Base-by-base conservation (phyloP, 495 filamentous ascomycete species). In the Neurospora cerealis region DNA sequence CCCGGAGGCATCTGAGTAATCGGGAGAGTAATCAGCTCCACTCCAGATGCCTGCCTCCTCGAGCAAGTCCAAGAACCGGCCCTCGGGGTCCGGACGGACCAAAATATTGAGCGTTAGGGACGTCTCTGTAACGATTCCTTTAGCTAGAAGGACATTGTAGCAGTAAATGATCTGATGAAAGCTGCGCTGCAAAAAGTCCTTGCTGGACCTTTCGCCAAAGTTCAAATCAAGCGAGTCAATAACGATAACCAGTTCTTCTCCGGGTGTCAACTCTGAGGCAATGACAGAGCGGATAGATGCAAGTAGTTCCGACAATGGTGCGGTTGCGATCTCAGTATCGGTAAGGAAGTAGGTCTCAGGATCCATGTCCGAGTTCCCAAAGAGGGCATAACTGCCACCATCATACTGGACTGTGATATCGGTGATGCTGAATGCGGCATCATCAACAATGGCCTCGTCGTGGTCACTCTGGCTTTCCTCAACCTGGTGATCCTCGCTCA, bases 301-400 rank as follows among this genome's bases (percentile, higher is more conserved):
- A 70, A 97, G 85, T 28, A 97, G 83, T 40, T 87, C 84, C 32
- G 81, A 79, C 37, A 97, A 81, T 19, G 84, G 83, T 24, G 86
- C 78, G 69, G 89, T 86, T 19, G 90, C 85, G 2, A 91, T 82
- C 32, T 85, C 83, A 74, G 89, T 86, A 76, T 95, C 91, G 73
- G 89, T 85, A 15, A 97, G 86, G 71, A 97, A 93, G 76, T 89
- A 96, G 11, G 88, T 88, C 69, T 93, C 89, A 0, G 90, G 85
- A 71, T 89, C 88, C 74, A 93, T 89, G 44, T 88, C 86, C 73
- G 88, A 85, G 28, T 85, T 81, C 41, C 91, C 90, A 74, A 96
- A 93, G 9, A 97, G 83, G 15, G 88, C 88, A 70, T 94, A 93
- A 76, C 89, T 88, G 69, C 82, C 87, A 9, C 88, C 87, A 73